These are phyloP conservation scores for Hypoxylon fuscum DNA, from an alignment of 495 filamentous ascomycete species.

Conservation along the genomic window DNA sequence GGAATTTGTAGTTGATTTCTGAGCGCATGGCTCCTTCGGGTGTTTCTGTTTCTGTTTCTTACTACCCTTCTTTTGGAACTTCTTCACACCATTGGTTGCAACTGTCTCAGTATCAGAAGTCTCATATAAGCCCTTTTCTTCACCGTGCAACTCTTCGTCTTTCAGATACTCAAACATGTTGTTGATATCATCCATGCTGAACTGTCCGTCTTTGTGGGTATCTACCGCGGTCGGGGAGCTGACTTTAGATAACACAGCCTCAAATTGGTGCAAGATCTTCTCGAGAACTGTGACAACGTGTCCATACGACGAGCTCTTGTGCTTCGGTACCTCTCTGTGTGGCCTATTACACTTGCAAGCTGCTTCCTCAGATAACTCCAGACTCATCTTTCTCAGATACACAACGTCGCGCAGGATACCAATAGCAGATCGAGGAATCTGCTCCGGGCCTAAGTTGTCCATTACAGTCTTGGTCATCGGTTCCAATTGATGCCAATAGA, in stretches of 20 bases:
- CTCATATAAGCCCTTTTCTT: constrained; percentile 9
- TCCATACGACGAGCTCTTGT: constrained; percentile 35
- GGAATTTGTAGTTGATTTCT: constrained; percentile 4
- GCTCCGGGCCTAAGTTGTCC: constrained; percentile 34
- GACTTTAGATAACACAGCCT: constrained; percentile 7
- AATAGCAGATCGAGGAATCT: constrained; percentile 36
- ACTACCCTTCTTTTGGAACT: constrained; percentile 8
- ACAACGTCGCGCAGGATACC: constrained; percentile 44
- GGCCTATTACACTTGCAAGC: constrained; percentile 24
- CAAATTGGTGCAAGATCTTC: constrained; percentile 34
- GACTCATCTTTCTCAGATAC: constrained; percentile 39
- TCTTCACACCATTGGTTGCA: not conserved
- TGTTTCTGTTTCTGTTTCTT: constrained; percentile 34
- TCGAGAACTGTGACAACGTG: constrained; percentile 44
- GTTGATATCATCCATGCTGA: constrained; percentile 31
- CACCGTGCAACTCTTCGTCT: constrained; percentile 20
- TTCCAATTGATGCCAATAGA: constrained; percentile 39
- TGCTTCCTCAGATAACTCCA: constrained; percentile 32
- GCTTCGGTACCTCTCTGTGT: constrained; percentile 24
- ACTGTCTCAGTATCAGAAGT: constrained; percentile 13
- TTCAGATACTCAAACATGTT: constrained; percentile 44
- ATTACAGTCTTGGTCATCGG: constrained; percentile 28
- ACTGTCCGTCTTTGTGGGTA: not conserved
- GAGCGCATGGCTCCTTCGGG: constrained; percentile 16
- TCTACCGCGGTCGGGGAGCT: not conserved